Conservation (phyloP, 1,139 yeast genomes). For the Kodamaea ohmeri region DNA sequence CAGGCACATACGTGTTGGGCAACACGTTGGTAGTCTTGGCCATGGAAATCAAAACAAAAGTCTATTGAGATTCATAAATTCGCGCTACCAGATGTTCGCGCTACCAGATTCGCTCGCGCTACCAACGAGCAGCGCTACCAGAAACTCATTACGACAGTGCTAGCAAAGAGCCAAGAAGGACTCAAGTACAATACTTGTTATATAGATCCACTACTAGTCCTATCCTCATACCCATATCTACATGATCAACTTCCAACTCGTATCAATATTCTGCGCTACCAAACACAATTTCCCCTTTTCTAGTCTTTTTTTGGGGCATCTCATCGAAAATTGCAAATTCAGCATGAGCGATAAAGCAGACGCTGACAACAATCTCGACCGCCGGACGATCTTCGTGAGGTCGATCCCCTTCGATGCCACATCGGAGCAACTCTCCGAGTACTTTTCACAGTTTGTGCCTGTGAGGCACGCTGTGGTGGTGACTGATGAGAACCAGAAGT, state of each 20-base stretch:
- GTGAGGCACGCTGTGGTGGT: slow-evolving; percentile 95
- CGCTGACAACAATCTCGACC: slow-evolving; percentile 43
- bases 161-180: too few relatives aligned
- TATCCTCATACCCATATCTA: too few relatives aligned
- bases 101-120: not conserved
- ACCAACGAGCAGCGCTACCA: not conserved
- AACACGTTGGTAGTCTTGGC: slow-evolving; percentile 14
- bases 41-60: slow-evolving; percentile 2
- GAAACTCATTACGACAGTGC: too few relatives aligned
- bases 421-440: slow-evolving; percentile 75
- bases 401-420: slow-evolving; percentile 80
- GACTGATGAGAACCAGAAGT: slow-evolving; percentile 66
- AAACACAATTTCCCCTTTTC: not conserved
- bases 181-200: too few relatives aligned
- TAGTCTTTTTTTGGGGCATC: not conserved
- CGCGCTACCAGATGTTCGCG: not conserved
- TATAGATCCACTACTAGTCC: too few relatives aligned
- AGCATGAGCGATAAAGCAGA: slow-evolving; percentile 7
- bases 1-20: slow-evolving; percentile 43
- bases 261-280: slow-evolving; percentile 3
- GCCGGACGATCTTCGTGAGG: slow-evolving; percentile 78
- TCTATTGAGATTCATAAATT: slow-evolving; percentile 8
- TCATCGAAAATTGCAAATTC: slow-evolving; percentile 3
- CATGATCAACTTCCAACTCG: too few relatives aligned
- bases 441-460: slow-evolving; percentile 88